phyloP scores from a whole-genome alignment of 495 filamentous ascomycete genomes.

The Annulohypoxylon nitens region DNA sequence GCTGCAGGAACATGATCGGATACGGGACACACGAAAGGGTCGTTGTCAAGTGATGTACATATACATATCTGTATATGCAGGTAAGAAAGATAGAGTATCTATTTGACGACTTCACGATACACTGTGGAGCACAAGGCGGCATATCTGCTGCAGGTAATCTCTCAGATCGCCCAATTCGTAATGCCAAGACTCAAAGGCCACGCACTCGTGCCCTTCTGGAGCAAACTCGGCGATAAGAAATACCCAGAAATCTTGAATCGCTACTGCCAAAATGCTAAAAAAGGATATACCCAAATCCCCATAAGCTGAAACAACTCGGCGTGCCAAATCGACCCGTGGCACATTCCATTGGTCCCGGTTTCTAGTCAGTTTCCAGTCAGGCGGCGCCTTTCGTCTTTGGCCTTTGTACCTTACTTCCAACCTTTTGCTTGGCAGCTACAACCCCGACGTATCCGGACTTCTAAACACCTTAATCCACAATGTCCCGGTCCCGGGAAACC shows the following conservation, averaged over 20 bases:
- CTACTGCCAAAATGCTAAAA: neutral
- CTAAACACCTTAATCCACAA: constrained; percentile 26
- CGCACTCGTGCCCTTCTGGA: neutral
- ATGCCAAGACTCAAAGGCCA: constrained; percentile 16
- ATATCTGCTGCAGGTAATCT: neutral
- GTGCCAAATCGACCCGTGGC: constrained; percentile 12
- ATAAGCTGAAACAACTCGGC: constrained; percentile 17
- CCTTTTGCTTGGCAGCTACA: neutral
- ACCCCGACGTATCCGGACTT: constrained; percentile 37
- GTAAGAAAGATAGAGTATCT: neutral
- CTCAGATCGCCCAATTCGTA: neutral
- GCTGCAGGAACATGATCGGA: constrained; percentile 21
- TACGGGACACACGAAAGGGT: neutral
- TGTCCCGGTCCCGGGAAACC: constrained; percentile 37
- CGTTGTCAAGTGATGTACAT: neutral
- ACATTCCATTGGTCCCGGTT: constrained; percentile 17
- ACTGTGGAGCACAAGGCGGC: constrained; percentile 7
- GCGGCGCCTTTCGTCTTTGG: constrained; percentile 13
- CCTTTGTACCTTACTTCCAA: constrained; percentile 1
- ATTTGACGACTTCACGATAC: neutral
- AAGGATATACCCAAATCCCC: neutral
- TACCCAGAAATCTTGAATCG: neutral
- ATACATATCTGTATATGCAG: neutral
- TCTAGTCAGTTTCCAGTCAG: neutral
- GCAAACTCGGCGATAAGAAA: constrained; percentile 17